Conservation (phyloP, 352 stramenopile genomes). For the Phytopythium delawarense region DNA sequence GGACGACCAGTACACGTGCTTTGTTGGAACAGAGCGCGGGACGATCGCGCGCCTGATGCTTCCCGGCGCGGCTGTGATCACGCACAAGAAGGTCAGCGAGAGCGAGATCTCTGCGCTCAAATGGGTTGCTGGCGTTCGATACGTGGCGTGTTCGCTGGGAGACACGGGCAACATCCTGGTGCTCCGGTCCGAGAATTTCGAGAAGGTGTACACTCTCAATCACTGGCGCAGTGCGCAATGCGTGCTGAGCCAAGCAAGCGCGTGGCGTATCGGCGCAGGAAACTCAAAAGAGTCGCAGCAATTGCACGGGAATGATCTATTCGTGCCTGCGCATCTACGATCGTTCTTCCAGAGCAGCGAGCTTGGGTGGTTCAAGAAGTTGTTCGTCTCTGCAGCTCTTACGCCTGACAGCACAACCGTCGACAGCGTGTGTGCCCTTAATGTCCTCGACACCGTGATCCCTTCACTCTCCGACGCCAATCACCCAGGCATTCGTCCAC, state of each 20-base stretch:
- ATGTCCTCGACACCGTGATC: slow-evolving; percentile 21
- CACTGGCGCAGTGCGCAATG: slow-evolving; percentile 38
- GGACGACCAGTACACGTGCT: slow-evolving; percentile 40
- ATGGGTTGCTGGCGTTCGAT: slow-evolving; percentile 13
- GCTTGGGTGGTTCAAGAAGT: slow-evolving; percentile 23
- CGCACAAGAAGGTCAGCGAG: slow-evolving; percentile 21
- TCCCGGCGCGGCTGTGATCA: slow-evolving; percentile 25
- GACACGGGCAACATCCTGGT: slow-evolving; percentile 34
- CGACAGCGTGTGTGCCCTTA: slow-evolving; percentile 9
- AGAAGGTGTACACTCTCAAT: slow-evolving; percentile 29
- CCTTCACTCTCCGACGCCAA: background rate
- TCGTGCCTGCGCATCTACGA: slow-evolving; percentile 16
- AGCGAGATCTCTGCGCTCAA: slow-evolving; percentile 18
- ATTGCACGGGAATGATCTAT: background rate
- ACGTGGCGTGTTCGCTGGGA: slow-evolving; percentile 23
- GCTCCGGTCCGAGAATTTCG: slow-evolving; percentile 23
- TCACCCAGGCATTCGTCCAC: background rate
- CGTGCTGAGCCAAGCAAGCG: slow-evolving; percentile 16
- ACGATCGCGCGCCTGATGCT: slow-evolving; percentile 34
- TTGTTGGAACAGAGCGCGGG: slow-evolving; percentile 35
- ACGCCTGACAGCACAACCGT: slow-evolving; percentile 8
- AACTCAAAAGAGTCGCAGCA: background rate
- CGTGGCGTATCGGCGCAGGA: slow-evolving; percentile 8
- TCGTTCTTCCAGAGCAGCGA: slow-evolving; percentile 31
- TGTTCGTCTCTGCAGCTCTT: slow-evolving; percentile 18